Conservation (phyloP, 768 basidiomycete genomes). For the Amanita subjunquillea region DNA sequence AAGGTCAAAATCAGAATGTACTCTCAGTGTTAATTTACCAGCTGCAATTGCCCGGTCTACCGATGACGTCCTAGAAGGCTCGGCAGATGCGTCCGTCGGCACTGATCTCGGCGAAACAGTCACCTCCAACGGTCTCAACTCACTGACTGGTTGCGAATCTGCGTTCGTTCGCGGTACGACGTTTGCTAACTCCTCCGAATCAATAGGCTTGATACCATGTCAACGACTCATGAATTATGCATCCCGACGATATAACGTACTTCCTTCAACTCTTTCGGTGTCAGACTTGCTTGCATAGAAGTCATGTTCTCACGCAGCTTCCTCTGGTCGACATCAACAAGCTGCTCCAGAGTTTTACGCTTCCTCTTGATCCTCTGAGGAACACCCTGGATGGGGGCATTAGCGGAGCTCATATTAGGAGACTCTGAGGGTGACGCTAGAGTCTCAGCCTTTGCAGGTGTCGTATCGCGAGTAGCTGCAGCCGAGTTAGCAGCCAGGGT, state of each 20-base stretch:
- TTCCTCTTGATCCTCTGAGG: slow-evolving; percentile 2
- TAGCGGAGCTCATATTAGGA: neutral
- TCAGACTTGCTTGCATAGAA: no score
- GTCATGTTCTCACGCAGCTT: neutral
- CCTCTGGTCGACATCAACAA: slow-evolving; percentile 3
- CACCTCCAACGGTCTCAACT: neutral
- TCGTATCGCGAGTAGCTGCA: neutral
- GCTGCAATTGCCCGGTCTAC: neutral
- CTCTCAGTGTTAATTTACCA: neutral
- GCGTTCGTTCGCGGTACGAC: neutral
- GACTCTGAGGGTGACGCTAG: neutral
- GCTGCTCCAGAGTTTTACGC: neutral
- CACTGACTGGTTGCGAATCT: neutral
- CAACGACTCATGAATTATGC: neutral
- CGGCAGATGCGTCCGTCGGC: neutral
- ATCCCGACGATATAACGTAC: neutral
- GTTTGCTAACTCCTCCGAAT: neutral
- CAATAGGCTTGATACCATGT: neutral
- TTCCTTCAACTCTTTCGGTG: neutral
- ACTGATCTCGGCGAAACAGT: neutral
- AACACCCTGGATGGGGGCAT: neutral
- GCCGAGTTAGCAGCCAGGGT: neutral
- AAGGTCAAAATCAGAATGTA: neutral
- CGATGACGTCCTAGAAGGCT: neutral
- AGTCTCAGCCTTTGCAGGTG: neutral